These are phyloP conservation scores for Meyerozyma sp. DNA, from an alignment of 1,139 yeast genomes.

Conservation along the genomic window DNA sequence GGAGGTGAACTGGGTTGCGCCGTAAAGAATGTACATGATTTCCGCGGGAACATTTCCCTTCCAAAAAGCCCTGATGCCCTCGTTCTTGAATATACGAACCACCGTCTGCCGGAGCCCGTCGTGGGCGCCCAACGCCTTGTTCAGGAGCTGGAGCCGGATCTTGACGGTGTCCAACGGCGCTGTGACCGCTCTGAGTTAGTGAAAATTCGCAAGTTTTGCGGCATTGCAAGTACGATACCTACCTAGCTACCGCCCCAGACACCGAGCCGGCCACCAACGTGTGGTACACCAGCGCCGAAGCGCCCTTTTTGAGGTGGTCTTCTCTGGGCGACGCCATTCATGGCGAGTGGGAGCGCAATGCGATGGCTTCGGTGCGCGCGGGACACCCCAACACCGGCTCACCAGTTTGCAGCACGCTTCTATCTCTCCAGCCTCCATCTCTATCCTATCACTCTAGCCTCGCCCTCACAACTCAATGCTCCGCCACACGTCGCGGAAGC, in stretches of 20 bases:
- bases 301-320: slow-evolving; percentile 52
- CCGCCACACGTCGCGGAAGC: slow-evolving; percentile 33
- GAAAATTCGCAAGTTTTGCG: not conserved
- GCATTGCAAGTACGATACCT: slow-evolving; percentile 11
- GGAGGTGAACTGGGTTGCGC: slow-evolving; percentile 77
- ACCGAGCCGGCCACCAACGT: slow-evolving; percentile 63
- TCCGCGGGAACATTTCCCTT: slow-evolving; percentile 95
- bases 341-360: not conserved
- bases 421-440: no score
- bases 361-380: no score
- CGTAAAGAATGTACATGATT: slow-evolving; percentile 75
- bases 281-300: slow-evolving; percentile 37
- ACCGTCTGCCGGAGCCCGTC: slow-evolving; percentile 9
- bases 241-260: slow-evolving; percentile 64
- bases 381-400: no score
- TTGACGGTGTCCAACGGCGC: slow-evolving; percentile 91
- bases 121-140: slow-evolving; percentile 13
- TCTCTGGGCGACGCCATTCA: slow-evolving; percentile 11
- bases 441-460: no score
- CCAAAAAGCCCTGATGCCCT: slow-evolving; percentile 62
- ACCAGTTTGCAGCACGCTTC: no score
- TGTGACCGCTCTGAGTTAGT: slow-evolving; percentile 48
- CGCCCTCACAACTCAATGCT: slow-evolving; percentile 27
- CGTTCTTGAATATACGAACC: slow-evolving; percentile 22
- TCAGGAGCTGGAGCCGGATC: slow-evolving; percentile 71